Base-by-base conservation (phyloP, 768 basidiomycete genomes). In the Terana coerulea region DNA sequence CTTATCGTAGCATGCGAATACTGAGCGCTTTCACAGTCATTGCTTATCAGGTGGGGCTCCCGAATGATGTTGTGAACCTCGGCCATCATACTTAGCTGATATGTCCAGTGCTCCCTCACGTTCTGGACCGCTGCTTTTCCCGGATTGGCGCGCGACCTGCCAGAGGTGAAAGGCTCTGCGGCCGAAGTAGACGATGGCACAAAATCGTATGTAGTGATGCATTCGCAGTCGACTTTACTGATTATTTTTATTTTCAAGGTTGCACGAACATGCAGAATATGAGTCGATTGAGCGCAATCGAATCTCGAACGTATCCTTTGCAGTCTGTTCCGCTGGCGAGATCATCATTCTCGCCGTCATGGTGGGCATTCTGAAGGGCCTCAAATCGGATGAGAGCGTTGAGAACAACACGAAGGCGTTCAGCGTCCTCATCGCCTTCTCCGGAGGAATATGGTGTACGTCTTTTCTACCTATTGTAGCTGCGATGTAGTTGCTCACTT, bases 51-150 rank as follows among this genome's bases (percentile, higher is more conserved):
- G 83, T 78, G 37, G 50, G 30, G n/a, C n/a, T n/a, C n/a, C n/a
- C n/a, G n/a, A n/a, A n/a, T n/a, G n/a, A n/a, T n/a, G n/a, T n/a
- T n/a, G n/a, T n/a, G n/a, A n/a, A n/a, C n/a, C n/a, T n/a, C n/a
- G n/a, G n/a, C n/a, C n/a, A n/a, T n/a, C n/a, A n/a, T n/a, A n/a
- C n/a, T n/a, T n/a, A n/a, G n/a, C n/a, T n/a, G n/a, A n/a, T n/a
- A n/a, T n/a, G n/a, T n/a, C n/a, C 51, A 86, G 80, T 79, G 84
- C 49, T 72, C 84, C 26, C 64, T 89, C 49, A 89, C 88, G 0
- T 91, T 90, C 66, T 91, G 86, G 87, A 86, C 85, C 0, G 88
- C 88, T 11, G 88, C 88, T 11, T 89, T 91, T 62, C 86, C 88
- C 0, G 87, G 85, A 15, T 72, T 91, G 14, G 83, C 84, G 21